Evolutionary conservation across 805 yeast species (phyloP), one percentile per base, ranked within the genome.

Genomic region (Saccharomycopsis oosterbeekiorum): DNA sequence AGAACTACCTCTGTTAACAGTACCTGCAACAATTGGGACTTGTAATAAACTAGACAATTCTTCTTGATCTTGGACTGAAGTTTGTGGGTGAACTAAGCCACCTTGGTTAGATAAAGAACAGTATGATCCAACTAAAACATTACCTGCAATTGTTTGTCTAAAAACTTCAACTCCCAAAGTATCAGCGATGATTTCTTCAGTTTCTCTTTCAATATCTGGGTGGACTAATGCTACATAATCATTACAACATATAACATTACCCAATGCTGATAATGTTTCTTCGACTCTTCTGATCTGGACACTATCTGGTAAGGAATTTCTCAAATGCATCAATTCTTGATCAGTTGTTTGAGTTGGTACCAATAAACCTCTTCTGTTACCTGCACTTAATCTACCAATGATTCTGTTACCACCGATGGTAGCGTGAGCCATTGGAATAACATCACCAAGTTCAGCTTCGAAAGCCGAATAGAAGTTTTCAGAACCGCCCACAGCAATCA

Each of bases 171-270:
- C 99, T 64, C 99, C 99, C 62, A 94, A 81, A 15, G 92, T 97
- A 75, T 94, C 99, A 55, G 98, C 96, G 72, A 94, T 94, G 68
- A 94, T 79, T 78, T 94, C 99, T 78, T 94, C 99, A 59, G 99
- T 94, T 76, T 94, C 99, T 73, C 99, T 86, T 79, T 94, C 99
- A 67, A 94, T 90, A 78, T 94, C 99, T 58, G 99, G 99, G 75
- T 94, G 99, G 60, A 94, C 99, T 67, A 94, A 82, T 2, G 99
- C 99, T 69, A 96, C 99, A 73, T 94, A 94, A 75, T 94, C 99
- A 75, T 94, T 94, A 78, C 98, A 93, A 76, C 98, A 93, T 70
- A 94, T 91, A 65, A 94, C 99, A 69, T 94, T 94, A 69, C 99
- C 99, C 67, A 94, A 78, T 14, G 99, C 99, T 59, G 97, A 88